phyloP scores from a whole-genome alignment of 139 green algal genomes.

The Tetradesmus lagerheimii region DNA sequence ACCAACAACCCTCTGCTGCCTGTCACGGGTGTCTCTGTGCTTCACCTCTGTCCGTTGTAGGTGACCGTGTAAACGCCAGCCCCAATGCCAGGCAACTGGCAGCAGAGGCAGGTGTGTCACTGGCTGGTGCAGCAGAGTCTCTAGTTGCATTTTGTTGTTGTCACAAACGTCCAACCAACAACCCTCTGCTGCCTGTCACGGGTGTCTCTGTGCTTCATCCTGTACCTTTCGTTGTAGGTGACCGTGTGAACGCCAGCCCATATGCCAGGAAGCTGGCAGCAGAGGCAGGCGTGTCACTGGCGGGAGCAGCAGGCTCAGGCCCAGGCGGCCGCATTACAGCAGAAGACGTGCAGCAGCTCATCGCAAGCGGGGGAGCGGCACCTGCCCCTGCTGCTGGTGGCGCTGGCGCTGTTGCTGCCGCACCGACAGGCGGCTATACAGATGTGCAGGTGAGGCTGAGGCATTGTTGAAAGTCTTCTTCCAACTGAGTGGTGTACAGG shows the following conservation, averaged over 20 bases:
- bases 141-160: too few relatives aligned
- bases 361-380: neutral
- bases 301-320: slow-evolving; percentile 68
- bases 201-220: neutral
- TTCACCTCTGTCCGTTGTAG: slow-evolving; percentile 33
- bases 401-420: slow-evolving; percentile 6
- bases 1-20: too few relatives aligned
- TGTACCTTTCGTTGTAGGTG: slow-evolving; percentile 49
- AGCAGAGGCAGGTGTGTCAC: slow-evolving; percentile 72
- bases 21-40: too few relatives aligned
- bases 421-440: slow-evolving; percentile 7
- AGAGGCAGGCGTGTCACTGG: slow-evolving; percentile 78
- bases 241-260: slow-evolving; percentile 77
- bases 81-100: slow-evolving; percentile 87
- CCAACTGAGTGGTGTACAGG: too few relatives aligned
- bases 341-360: slow-evolving; percentile 74
- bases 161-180: too few relatives aligned
- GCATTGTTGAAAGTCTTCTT: too few relatives aligned
- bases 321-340: slow-evolving; percentile 86
- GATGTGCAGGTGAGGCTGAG: slow-evolving; percentile 20
- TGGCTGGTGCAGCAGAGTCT: slow-evolving; percentile 67
- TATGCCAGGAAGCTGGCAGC: slow-evolving; percentile 84
- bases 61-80: slow-evolving; percentile 74
- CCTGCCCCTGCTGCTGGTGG: neutral
- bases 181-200: too few relatives aligned